These are phyloP conservation scores for Aspergillus transmontanensis DNA, from an alignment of 2,329 filamentous ascomycete species.

Conservation along the genomic window DNA sequence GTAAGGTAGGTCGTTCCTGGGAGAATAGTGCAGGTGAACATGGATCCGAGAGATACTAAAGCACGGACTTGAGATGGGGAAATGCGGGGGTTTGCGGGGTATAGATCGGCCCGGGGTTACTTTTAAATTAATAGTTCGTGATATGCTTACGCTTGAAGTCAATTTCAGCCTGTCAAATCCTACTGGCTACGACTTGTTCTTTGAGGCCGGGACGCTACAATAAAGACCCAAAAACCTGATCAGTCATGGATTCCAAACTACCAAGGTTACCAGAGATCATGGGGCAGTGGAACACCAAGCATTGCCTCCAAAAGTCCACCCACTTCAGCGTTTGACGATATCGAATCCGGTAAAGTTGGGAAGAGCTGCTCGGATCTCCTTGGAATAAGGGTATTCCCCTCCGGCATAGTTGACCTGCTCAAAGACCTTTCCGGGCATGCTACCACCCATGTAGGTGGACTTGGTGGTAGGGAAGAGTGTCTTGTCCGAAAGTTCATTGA, in stretches of 20 bases:
- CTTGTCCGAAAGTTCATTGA: constrained; percentile 50
- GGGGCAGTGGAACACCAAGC: background rate
- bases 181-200: background rate
- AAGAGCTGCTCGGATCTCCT: constrained; percentile 17
- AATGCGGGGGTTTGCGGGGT: background rate
- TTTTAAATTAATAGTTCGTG: background rate
- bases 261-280: background rate
- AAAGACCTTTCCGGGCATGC: constrained; percentile 55
- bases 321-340: background rate
- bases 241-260: background rate
- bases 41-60: background rate
- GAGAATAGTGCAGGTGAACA: background rate
- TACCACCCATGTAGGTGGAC: constrained; percentile 61
- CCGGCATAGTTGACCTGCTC: constrained; percentile 53
- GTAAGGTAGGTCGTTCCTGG: background rate
- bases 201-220: background rate
- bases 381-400: constrained; percentile 22
- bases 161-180: background rate
- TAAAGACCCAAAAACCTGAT: background rate
- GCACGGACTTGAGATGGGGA: background rate
- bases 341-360: constrained; percentile 11
- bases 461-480: constrained; percentile 54
- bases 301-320: background rate
- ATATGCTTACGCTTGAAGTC: background rate
- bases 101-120: no score